A percentile compares a stretch with the other conserved stretches of the same genome.
Conservation (phyloP, 1,284 basidiomycete species). For the Gastroboletus turbinatus region DNA sequence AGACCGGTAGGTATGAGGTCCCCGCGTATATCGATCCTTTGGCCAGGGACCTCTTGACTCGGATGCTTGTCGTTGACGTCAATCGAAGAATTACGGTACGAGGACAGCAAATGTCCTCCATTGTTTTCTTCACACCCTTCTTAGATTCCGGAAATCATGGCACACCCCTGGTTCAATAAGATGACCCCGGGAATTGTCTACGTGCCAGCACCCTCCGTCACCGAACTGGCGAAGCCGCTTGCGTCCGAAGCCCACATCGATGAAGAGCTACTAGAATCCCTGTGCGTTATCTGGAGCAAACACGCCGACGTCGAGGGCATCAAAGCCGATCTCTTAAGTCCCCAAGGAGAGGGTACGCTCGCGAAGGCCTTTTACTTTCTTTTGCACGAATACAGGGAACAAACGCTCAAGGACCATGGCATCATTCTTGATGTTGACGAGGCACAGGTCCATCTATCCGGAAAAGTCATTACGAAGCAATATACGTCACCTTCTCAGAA, state of each 20-base stretch:
- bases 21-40: conserved; percentile 71
- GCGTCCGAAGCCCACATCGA: conserved; percentile 77
- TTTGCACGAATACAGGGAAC: conserved; percentile 77
- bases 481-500: conserved; percentile 43
- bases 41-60: conserved; percentile 73
- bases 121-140: conserved; percentile 9
- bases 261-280: conserved; percentile 81
- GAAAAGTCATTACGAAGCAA: conserved; percentile 45
- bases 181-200: conserved; percentile 51
- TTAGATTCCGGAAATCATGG: conserved; percentile 85
- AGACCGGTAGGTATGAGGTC: conserved; percentile 83
- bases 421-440: conserved; percentile 45
- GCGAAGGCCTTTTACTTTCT: conserved; percentile 95
- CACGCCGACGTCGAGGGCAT: conserved; percentile 60
- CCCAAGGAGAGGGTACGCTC: conserved; percentile 66
- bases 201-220: conserved; percentile 63
- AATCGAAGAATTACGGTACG: conserved; percentile 81
- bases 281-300: conserved; percentile 87
- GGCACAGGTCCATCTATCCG: conserved; percentile 26
- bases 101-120: conserved; percentile 9
- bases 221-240: conserved; percentile 65
- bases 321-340: conserved; percentile 61
- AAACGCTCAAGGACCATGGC: conserved; percentile 64
- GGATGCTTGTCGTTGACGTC: conserved; percentile 93
- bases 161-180: conserved; percentile 79